Percentiles rank a stretch among this genome's conserved stretches.
These are phyloP conservation scores for Xanthoconium stramineum DNA, from an alignment of 768 basidiomycete species.

Conservation along the genomic window DNA sequence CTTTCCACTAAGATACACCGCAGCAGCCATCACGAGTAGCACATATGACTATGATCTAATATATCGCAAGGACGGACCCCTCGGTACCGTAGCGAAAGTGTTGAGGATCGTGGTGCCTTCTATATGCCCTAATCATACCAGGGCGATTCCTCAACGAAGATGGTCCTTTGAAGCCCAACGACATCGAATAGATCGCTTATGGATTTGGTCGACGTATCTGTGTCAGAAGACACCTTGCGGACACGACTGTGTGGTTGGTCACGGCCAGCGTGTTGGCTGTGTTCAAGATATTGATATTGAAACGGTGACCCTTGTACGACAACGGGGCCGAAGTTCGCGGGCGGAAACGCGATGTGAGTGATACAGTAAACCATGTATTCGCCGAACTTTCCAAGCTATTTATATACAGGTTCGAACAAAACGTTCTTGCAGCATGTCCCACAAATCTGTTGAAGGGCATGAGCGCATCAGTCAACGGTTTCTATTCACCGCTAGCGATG, in stretches of 20 bases:
- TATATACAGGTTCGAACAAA: too few relatives aligned
- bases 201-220: conserved; percentile 28
- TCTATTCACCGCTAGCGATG: too few relatives aligned
- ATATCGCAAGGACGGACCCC: conserved; percentile 2
- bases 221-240: conserved; percentile 19
- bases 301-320: conserved; percentile 4
- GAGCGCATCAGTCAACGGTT: too few relatives aligned
- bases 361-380: too few relatives aligned
- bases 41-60: too few relatives aligned
- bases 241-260: conserved; percentile 10
- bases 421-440: too few relatives aligned
- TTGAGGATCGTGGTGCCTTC: background rate
- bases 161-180: conserved; percentile 9
- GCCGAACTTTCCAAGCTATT: too few relatives aligned
- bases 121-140: conserved; percentile 24
- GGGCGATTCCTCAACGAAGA: conserved; percentile 36
- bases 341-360: conserved; percentile 4
- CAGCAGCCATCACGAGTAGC: conserved; percentile 1
- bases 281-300: conserved; percentile 13
- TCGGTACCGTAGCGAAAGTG: background rate
- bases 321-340: conserved; percentile 1
- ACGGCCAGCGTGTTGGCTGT: conserved; percentile 10
- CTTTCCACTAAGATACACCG: background rate
- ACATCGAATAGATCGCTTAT: conserved; percentile 8
- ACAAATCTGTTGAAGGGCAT: too few relatives aligned